Percentiles rank a stretch among this genome's conserved stretches.
These are phyloP conservation scores for Leptographium wingfieldii DNA, from an alignment of 2,329 filamentous ascomycete species.

Conservation along the genomic window DNA sequence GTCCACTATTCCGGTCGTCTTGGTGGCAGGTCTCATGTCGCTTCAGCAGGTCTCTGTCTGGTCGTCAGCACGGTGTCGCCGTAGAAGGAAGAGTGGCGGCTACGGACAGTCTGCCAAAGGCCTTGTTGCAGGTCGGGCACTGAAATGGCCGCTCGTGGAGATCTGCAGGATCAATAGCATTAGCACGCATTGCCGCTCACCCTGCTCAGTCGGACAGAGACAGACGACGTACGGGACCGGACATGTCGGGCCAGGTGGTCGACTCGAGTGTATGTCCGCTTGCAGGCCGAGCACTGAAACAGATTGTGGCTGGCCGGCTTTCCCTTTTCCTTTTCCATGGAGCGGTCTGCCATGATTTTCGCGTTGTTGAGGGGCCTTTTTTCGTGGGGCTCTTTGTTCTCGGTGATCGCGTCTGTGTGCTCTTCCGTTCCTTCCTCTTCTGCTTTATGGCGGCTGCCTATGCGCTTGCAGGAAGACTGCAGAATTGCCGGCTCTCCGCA, in stretches of 20 bases:
- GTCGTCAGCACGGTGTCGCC: background rate
- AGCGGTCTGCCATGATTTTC: background rate
- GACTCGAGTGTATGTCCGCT: constrained; percentile 8
- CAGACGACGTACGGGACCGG: constrained; percentile 5
- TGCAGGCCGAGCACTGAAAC: constrained; percentile 10
- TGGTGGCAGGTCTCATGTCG: constrained; percentile 5
- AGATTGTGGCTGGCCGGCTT: background rate
- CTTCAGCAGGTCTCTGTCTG: constrained; percentile 8
- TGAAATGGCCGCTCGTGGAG: constrained; percentile 9
- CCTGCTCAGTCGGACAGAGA: too few relatives aligned
- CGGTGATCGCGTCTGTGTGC: background rate
- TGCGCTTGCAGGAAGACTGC: too few relatives aligned
- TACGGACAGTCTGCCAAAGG: constrained; percentile 7
- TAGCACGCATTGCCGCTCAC: too few relatives aligned
- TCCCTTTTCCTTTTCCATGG: background rate
- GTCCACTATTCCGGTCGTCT: background rate
- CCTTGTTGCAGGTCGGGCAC: constrained; percentile 8
- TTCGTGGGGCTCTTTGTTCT: too few relatives aligned
- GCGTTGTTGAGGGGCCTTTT: too few relatives aligned
- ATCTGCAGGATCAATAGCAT: background rate
- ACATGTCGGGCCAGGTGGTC: constrained; percentile 10
- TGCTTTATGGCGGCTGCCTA: background rate
- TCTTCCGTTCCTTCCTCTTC: background rate
- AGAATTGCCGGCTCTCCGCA: too few relatives aligned
- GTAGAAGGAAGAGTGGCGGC: background rate